A percentile compares a stretch with the other conserved stretches of the same genome.
Conservation (phyloP, 768 basidiomycete species). For the Coprinopsis cinerea region DNA sequence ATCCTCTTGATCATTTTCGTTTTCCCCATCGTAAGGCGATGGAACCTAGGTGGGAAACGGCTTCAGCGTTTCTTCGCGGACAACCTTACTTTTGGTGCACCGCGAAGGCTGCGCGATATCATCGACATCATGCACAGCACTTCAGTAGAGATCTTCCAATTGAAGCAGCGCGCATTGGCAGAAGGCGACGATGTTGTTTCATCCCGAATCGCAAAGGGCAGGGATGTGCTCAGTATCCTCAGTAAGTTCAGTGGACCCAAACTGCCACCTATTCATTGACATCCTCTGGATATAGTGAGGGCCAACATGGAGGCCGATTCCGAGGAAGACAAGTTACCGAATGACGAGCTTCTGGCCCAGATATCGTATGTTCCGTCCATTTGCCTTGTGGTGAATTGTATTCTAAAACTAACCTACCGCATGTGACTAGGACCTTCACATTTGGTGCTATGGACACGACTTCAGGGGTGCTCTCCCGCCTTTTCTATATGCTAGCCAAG, state of each 20-base stretch:
- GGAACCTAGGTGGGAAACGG: constrained; percentile 19
- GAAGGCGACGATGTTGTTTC: constrained; percentile 28
- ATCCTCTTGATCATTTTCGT: no score
- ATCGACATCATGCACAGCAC: constrained; percentile 30
- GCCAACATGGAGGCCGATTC: constrained; percentile 15
- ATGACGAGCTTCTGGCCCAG: constrained; percentile 30
- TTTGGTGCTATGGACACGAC: constrained; percentile 23
- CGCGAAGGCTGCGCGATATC: constrained; percentile 25
- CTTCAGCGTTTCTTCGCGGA: constrained; percentile 30
- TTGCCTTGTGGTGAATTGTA: background rate
- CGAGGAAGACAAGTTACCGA: constrained; percentile 25
- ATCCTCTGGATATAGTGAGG: background rate
- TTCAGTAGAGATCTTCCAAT: constrained; percentile 29
- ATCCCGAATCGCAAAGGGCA: constrained; percentile 31
- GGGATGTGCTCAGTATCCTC: constrained; percentile 43
- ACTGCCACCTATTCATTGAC: background rate
- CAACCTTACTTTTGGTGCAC: constrained; percentile 24
- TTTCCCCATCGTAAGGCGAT: constrained; percentile 13
- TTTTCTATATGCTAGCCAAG: constrained; percentile 15
- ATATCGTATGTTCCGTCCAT: constrained; percentile 19
- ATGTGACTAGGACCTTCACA: constrained; percentile 18
- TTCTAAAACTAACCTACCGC: background rate
- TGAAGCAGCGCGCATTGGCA: constrained; percentile 30
- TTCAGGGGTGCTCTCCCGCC: constrained; percentile 15
- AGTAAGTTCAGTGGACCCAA: constrained; percentile 23